Conservation (phyloP, 2,329 filamentous ascomycete species). For the Talaromyces sp. region DNA sequence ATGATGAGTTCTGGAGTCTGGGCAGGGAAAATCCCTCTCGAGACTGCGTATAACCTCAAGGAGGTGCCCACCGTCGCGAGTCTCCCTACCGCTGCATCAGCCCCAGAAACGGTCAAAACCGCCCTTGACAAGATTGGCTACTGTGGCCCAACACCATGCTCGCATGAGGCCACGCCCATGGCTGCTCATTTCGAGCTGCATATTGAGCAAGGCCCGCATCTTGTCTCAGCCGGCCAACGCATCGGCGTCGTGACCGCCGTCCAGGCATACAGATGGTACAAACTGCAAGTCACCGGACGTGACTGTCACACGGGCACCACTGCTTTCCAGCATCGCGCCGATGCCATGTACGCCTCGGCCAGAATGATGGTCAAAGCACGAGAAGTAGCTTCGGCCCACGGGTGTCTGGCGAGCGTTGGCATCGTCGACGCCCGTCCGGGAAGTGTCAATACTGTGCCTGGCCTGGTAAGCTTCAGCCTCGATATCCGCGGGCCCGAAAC, state of each 20-base stretch:
- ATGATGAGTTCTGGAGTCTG: constrained; percentile 75
- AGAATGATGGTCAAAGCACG: constrained; percentile 65
- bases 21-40: constrained; percentile 62
- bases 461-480: constrained; percentile 61
- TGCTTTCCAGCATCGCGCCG: constrained; percentile 60
- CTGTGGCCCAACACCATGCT: constrained; percentile 48
- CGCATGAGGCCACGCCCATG: constrained; percentile 54
- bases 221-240: constrained; percentile 60
- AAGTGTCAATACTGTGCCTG: constrained; percentile 65
- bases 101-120: constrained; percentile 58
- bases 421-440: constrained; percentile 64
- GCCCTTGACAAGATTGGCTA: constrained; percentile 71
- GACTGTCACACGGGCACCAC: constrained; percentile 75
- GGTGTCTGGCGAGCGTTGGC: constrained; percentile 64
- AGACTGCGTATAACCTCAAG: constrained; percentile 55
- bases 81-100: constrained; percentile 44
- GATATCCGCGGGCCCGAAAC: constrained; percentile 60
- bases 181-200: constrained; percentile 79
- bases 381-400: constrained; percentile 50
- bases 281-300: constrained; percentile 59
- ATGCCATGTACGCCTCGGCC: constrained; percentile 63
- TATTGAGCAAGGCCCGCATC: constrained; percentile 76
- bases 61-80: constrained; percentile 53
- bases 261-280: constrained; percentile 72
- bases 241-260: constrained; percentile 69